Base-by-base conservation (phyloP, 371 early-diverging fungal genomes). In the Saksenaea vasiformis region DNA sequence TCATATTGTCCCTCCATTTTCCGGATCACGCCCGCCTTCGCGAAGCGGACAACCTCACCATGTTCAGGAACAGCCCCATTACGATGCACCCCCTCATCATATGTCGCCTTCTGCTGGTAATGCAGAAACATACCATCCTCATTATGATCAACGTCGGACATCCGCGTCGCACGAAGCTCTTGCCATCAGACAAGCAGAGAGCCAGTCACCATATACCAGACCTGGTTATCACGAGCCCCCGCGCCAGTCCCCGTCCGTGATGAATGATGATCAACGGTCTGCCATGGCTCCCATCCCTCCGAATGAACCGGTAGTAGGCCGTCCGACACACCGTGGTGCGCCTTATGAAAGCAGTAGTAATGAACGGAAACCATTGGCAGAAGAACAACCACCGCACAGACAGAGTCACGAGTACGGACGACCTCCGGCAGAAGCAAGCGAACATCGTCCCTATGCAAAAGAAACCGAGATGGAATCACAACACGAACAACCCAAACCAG, bases 101-200 rank as follows among this genome's bases (percentile, higher is more conserved):
- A 58, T 62, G 31, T 63, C 66, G 5, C 67, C 66, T 28, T 64
- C 60, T 47, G 51, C 70, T 22, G 62, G 54, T 7, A 63, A 68
- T 38, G 34, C 35, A 5, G 66, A 65, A 28, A 44, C 58, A n/a
- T 44, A 53, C 56, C 64, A 61, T 47, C 60, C 66, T 17, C 67
- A 68, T 24, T 67, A 68, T 39, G 68, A 73, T 44, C 67, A 62
- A 15, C 37, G 53, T 17, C 58, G 44, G 24, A 56, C 60, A 14
- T 65, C 72, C 13, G 61, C 71, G 17, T 60, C 60, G 55, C 61
- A 51, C 43, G 26, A 31, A 60, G 59, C 70, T 41, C 66, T 47
- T 10, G 27, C 51, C n/a, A 11, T 47, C 51, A 47, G 51, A 26
- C 51, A 47, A 47, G 51, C 51, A 47, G 51, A 47, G 9, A 47